Evolutionary conservation across 176 grass and related monocot species (phyloP).

Genomic region (Panicum miliaceum): DNA sequence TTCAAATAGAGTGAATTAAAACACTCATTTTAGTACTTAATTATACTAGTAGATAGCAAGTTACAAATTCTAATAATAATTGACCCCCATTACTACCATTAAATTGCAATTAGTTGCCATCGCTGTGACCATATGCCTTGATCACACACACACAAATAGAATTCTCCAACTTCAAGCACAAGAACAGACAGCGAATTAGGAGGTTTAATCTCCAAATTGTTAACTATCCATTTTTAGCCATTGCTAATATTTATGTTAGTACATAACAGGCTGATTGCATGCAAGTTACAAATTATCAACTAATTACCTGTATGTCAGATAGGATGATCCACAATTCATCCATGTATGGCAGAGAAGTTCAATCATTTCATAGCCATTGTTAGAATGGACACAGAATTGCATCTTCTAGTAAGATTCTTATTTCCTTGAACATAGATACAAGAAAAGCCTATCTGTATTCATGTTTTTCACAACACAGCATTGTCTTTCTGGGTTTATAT

Average conservation of each 20-base stretch:
- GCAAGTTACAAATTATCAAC: neutral
- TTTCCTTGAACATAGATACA: neutral
- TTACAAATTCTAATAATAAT: neutral
- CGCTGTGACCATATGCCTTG: too few relatives aligned
- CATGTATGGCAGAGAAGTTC: neutral
- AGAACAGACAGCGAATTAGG: neutral
- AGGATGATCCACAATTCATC: neutral
- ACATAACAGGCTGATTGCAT: neutral
- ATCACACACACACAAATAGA: neutral
- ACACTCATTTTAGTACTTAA: neutral
- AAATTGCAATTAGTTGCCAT: neutral
- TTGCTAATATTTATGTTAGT: neutral
- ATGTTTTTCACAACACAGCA: conserved; percentile 16
- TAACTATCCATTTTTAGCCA: neutral
- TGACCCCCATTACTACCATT: neutral
- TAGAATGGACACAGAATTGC: conserved; percentile 14
- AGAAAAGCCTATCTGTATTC: conserved; percentile 8
- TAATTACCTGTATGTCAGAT: neutral
- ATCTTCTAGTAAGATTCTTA: neutral
- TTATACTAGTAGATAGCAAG: too few relatives aligned
- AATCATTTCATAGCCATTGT: conserved; percentile 17
- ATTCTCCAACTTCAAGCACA: neutral
- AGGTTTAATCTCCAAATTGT: neutral
- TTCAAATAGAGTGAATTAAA: neutral
- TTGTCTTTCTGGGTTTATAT: neutral